Conservation (phyloP, 2,329 filamentous ascomycete species). For the Aspergillus uvarum region DNA sequence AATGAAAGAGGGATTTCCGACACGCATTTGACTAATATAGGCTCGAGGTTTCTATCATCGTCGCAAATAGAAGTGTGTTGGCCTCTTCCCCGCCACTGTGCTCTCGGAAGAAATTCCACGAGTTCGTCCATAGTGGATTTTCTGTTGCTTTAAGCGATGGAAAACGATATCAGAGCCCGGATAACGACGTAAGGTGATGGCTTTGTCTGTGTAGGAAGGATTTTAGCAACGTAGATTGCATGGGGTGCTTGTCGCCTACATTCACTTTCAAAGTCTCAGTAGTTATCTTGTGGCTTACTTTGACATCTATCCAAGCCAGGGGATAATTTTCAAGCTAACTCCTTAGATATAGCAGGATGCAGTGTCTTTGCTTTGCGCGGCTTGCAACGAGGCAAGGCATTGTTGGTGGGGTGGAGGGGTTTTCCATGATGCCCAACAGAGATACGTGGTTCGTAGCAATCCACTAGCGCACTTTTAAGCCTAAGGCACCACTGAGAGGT, state of each 20-base stretch:
- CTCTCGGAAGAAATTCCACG: slow-evolving; percentile 7
- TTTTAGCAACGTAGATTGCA: slow-evolving; percentile 5
- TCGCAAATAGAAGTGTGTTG: slow-evolving; percentile 11
- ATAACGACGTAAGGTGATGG: neutral
- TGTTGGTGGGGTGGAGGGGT: slow-evolving; percentile 9
- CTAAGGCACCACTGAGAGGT: neutral
- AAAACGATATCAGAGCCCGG: neutral
- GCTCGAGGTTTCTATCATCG: slow-evolving; percentile 7
- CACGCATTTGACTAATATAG: slow-evolving; percentile 3
- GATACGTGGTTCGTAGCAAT: slow-evolving; percentile 6
- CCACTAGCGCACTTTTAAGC: slow-evolving; percentile 3
- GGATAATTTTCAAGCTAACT: too few relatives aligned
- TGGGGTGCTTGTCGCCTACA: slow-evolving; percentile 7
- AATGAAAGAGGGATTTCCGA: slow-evolving; percentile 6
- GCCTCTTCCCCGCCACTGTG: slow-evolving; percentile 10
- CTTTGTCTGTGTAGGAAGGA: neutral
- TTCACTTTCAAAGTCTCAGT: slow-evolving; percentile 6
- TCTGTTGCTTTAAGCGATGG: slow-evolving; percentile 5
- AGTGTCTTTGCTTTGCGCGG: slow-evolving; percentile 1
- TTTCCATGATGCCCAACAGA: slow-evolving; percentile 7
- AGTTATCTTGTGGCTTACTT: slow-evolving; percentile 7
- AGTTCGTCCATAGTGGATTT: slow-evolving; percentile 8
- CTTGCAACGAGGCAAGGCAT: slow-evolving; percentile 5
- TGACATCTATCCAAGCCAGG: too few relatives aligned
- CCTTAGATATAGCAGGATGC: neutral